Evolutionary conservation across 139 green algal species (phyloP), one percentile per base, ranked within the genome.

Genomic region (Chlorella sp.): DNA sequence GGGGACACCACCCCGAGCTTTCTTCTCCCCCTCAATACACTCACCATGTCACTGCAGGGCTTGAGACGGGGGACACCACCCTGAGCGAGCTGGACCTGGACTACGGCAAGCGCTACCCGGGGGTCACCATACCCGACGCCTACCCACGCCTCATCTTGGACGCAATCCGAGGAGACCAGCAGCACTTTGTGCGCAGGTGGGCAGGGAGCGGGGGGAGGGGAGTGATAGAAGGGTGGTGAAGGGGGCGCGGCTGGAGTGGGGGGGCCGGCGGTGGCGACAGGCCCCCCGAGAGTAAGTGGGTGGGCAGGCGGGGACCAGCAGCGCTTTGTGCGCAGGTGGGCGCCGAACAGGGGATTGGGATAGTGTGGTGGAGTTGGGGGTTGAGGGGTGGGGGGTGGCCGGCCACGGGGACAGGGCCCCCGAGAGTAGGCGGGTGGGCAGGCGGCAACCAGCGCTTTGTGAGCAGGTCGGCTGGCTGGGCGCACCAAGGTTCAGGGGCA

Each of bases 81-180:
- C 96, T 98, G 89, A 93, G 75, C 71, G 97, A 99, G 91, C 92
- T 99, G 91, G 96, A 98, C 88, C 93, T 99, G n/a, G 94, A 91
- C 37, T 97, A 97, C 80, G 16, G 28, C 40, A 39, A 36, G 76
- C 79, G 81, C 53, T 96, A 94, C 73, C 73, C 80, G 1, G 92
- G 92, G 22, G 91, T 95, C 1, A 88, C 93, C 90, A 99, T 99
- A 85, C 97, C 97, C 4, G 97, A 99, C 64, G 97, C 97, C 42
- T 99, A 99, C 90, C 97, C 99, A 92, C 93, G 97, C 28, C 96
- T 99, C 80, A 98, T 99, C 86, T 94, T 99, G 80, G 97, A 99
- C 86, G 95, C 93, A 86, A 96, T 99, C 48, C 89, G 93, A 73
- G 97, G 97, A 42, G 97, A 99, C 91, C 97, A 99, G 90, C 96